These are phyloP conservation scores for Prunus mume DNA, from an alignment of 306 rosid species.

Conservation along the genomic window DNA sequence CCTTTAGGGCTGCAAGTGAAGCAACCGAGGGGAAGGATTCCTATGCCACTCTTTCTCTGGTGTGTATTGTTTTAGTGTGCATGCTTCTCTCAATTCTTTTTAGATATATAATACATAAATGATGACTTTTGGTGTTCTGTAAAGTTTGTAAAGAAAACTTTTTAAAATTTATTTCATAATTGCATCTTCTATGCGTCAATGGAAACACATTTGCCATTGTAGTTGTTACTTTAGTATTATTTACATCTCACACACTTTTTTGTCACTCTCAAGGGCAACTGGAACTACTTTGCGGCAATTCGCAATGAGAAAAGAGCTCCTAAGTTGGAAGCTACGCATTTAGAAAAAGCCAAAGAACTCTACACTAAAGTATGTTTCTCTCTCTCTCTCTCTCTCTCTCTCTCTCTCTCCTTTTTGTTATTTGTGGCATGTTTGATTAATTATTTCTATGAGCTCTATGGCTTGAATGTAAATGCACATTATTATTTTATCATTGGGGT, in stretches of 20 bases:
- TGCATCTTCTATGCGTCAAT: not conserved
- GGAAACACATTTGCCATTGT: conserved; percentile 21
- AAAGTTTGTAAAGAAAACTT: not conserved
- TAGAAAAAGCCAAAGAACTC: conserved; percentile 96
- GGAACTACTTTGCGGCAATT: conserved; percentile 98
- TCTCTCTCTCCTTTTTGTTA: conserved; percentile 14
- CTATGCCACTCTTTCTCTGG: conserved; percentile 89
- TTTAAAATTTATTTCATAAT: not conserved
- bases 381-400: not conserved
- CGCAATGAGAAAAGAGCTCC: conserved; percentile 98
- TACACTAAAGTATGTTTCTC: conserved; percentile 58
- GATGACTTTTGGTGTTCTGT: conserved; percentile 1
- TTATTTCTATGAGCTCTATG: not conserved
- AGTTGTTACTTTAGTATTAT: conserved; percentile 8
- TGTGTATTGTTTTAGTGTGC: conserved; percentile 32
- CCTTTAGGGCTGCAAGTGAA: conserved; percentile 92
- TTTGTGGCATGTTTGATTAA: conserved; percentile 1
- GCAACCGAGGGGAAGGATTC: conserved; percentile 96
- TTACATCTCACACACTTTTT: conserved; percentile 26
- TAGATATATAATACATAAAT: not conserved
- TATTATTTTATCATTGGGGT: not conserved
- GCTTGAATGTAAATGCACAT: not conserved
- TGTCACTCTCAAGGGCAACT: conserved; percentile 75
- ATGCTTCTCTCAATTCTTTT: conserved; percentile 25
- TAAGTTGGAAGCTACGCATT: conserved; percentile 97